phyloP scores from a whole-genome alignment of 177 flowering plant genomes.

The Vitis hybrid region DNA sequence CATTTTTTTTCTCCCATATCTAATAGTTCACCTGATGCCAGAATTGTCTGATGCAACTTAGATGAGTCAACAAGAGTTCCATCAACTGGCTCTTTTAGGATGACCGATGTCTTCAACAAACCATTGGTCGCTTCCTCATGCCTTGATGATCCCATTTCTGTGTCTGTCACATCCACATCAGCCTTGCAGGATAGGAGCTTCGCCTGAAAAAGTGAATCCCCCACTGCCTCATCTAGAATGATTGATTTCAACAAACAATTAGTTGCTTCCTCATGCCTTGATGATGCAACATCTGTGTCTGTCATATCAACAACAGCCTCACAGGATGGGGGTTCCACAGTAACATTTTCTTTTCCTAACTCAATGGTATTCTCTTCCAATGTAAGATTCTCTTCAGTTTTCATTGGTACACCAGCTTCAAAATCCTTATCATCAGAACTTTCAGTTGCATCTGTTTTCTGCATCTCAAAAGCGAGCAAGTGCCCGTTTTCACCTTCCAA shows the following conservation, averaged over 20 bases:
- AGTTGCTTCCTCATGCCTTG: background rate
- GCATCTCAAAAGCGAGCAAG: background rate
- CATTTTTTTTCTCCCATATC: conserved; percentile 5
- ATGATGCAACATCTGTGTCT: conserved; percentile 7
- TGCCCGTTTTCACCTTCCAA: conserved; percentile 4
- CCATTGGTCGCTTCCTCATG: conserved; percentile 1
- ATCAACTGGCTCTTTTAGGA: conserved; percentile 1
- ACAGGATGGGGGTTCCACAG: conserved; percentile 15
- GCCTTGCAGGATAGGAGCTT: conserved; percentile 11
- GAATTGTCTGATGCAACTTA: conserved; percentile 9
- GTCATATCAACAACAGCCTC: conserved; percentile 16
- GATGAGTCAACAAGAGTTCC: conserved; percentile 4
- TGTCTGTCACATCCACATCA: conserved; percentile 18
- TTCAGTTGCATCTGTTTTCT: conserved; percentile 12
- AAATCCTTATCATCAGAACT: conserved; percentile 11
- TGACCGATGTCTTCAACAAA: background rate
- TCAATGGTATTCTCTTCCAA: conserved; percentile 8
- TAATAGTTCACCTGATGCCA: conserved; percentile 10
- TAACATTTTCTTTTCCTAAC: conserved; percentile 10
- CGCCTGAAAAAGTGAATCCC: conserved; percentile 10
- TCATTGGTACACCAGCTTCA: conserved; percentile 2
- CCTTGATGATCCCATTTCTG: conserved; percentile 1
- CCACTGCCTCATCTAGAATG: background rate
- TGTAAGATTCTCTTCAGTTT: conserved; percentile 2
- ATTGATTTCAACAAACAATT: background rate